Conservation (phyloP, 768 basidiomycete genomes). For the Kwoniella dejecticola region DNA sequence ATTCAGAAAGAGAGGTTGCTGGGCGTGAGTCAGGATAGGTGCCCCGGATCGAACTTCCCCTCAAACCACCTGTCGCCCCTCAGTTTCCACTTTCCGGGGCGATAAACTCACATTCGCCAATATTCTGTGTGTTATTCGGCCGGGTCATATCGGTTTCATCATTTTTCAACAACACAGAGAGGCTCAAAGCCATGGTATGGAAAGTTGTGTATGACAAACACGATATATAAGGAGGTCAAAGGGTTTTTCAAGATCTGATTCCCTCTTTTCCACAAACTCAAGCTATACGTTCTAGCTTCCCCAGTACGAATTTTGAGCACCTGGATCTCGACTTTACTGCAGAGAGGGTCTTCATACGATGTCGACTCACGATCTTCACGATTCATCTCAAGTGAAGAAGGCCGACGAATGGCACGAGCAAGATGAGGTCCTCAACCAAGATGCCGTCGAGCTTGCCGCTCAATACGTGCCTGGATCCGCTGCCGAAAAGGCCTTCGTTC, state of each 20-base stretch:
- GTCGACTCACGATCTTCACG: no score
- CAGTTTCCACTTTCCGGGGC: not conserved
- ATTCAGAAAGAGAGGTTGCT: no score
- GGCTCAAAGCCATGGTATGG: no score
- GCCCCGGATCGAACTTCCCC: not conserved
- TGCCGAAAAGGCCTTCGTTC: constrained; percentile 40
- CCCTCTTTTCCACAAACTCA: no score
- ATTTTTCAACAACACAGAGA: not conserved
- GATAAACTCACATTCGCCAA: not conserved
- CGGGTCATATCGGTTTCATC: not conserved
- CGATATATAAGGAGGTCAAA: no score
- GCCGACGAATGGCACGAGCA: constrained; percentile 39
- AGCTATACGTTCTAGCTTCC: no score
- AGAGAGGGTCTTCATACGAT: no score
- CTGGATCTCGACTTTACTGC: no score
- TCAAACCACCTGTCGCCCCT: not conserved
- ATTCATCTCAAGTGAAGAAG: constrained; percentile 19
- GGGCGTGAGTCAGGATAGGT: not conserved
- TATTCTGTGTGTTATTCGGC: not conserved
- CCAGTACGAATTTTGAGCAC: no score
- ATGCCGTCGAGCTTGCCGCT: constrained; percentile 33
- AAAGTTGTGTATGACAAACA: no score
- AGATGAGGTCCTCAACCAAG: constrained; percentile 20
- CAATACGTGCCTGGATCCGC: constrained; percentile 39
- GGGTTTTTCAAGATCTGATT: no score